These are phyloP conservation scores for Filobasidium wieringae DNA, from an alignment of 768 basidiomycete species.

Conservation along the genomic window DNA sequence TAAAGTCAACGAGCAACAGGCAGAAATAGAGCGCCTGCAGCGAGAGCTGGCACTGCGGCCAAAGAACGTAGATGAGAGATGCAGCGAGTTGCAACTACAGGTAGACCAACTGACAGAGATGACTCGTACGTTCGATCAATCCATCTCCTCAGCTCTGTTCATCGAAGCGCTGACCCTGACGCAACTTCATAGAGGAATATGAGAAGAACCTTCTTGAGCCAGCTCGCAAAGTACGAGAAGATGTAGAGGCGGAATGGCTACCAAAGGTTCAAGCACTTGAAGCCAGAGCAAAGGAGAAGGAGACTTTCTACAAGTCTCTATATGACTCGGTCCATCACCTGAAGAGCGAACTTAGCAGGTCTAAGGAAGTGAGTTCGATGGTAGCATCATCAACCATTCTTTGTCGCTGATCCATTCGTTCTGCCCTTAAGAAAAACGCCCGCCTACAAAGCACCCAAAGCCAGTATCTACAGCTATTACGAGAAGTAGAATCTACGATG, in stretches of 20 bases:
- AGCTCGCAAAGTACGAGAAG: constrained; percentile 31
- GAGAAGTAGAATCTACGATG: constrained; percentile 1
- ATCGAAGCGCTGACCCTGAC: neutral
- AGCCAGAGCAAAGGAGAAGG: constrained; percentile 13
- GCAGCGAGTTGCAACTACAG: constrained; percentile 59
- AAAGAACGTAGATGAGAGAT: constrained; percentile 60
- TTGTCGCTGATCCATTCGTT: neutral
- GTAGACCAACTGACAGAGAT: constrained; percentile 63
- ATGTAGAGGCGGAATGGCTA: constrained; percentile 34
- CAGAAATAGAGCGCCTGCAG: constrained; percentile 73
- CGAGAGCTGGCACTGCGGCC: constrained; percentile 62
- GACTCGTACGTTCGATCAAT: constrained; percentile 32
- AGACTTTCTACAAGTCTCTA: constrained; percentile 15
- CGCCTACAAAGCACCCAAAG: neutral
- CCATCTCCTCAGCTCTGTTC: too few species aligned
- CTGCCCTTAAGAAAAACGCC: neutral
- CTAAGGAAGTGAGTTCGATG: constrained; percentile 9
- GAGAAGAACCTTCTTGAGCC: constrained; percentile 34
- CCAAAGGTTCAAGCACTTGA: constrained; percentile 27
- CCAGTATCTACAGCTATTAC: neutral
- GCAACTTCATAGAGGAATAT: constrained; percentile 26
- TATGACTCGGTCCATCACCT: constrained; percentile 10
- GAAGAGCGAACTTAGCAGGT: constrained; percentile 10
- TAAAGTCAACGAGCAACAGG: constrained; percentile 66
- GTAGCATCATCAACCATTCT: neutral